Conservation (phyloP, 148 eudicot genomes). For the Vaccinium vitisidaea region DNA sequence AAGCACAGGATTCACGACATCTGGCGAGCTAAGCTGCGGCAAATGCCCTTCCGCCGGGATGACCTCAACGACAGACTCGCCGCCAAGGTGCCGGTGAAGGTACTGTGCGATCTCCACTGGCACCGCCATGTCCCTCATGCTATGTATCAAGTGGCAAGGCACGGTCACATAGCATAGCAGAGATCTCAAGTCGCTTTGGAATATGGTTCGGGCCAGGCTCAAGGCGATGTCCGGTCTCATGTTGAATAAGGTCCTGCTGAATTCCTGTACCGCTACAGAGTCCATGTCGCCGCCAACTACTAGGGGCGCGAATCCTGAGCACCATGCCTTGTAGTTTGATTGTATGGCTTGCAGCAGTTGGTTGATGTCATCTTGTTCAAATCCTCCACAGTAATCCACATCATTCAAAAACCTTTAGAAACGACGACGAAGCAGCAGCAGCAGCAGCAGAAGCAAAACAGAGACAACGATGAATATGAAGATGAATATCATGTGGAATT, state of each 20-base stretch:
- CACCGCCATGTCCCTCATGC: constrained; percentile 79
- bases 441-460: background rate
- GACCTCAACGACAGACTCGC: constrained; percentile 75
- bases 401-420: constrained; percentile 64
- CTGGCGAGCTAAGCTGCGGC: constrained; percentile 86
- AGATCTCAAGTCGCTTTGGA: constrained; percentile 66
- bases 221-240: constrained; percentile 88
- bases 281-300: constrained; percentile 88
- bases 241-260: constrained; percentile 79
- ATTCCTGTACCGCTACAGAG: constrained; percentile 74
- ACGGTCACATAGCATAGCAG: constrained; percentile 49
- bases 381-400: constrained; percentile 80
- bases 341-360: constrained; percentile 74
- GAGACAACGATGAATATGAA: background rate
- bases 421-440: background rate
- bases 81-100: constrained; percentile 71
- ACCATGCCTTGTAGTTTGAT: constrained; percentile 84
- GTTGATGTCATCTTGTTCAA: constrained; percentile 68
- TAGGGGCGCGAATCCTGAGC: constrained; percentile 69
- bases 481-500: background rate
- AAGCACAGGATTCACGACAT: constrained; percentile 60
- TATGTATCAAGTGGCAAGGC: constrained; percentile 81
- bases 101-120: constrained; percentile 76
- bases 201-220: constrained; percentile 61
- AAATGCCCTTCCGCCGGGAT: constrained; percentile 83